Evolutionary conservation across 1,139 yeast genomes (phyloP).

Genomic region (Geotrichum aggregatum): DNA sequence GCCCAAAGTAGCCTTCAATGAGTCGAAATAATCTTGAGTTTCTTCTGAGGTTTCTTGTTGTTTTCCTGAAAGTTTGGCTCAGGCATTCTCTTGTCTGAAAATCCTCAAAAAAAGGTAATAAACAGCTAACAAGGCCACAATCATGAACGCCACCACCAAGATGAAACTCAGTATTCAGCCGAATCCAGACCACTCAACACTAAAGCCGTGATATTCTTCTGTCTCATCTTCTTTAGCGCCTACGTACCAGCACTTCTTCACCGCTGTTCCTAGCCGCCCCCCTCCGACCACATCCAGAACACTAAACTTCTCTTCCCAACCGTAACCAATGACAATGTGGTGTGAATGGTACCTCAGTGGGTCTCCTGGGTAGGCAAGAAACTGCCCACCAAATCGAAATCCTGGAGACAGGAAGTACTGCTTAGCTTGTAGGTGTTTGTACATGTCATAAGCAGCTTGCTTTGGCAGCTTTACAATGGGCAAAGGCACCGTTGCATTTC

Average conservation of each 20-base stretch:
- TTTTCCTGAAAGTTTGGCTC: too few species aligned
- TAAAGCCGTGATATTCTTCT: conserved; percentile 33
- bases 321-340: conserved; percentile 58
- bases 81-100: too few species aligned
- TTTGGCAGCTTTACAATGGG: conserved; percentile 11
- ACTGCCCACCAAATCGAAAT: conserved; percentile 82
- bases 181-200: conserved; percentile 44
- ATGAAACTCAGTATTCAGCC: conserved; percentile 29
- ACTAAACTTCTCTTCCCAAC: conserved; percentile 50
- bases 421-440: conserved; percentile 43
- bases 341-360: conserved; percentile 89
- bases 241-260: conserved; percentile 78
- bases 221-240: conserved; percentile 40
- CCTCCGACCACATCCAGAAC: conserved; percentile 64
- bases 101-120: too few species aligned
- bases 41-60: too few species aligned
- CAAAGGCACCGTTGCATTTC: not conserved
- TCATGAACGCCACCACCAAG: not conserved
- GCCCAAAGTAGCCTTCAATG: not conserved
- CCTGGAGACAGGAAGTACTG: conserved; percentile 73
- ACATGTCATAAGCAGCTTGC: conserved; percentile 36
- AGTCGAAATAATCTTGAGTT: too few species aligned
- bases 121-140: too few species aligned
- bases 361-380: conserved; percentile 91
- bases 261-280: conserved; percentile 88